phyloP scores from a whole-genome alignment of 257 asterid species.

The Forsythia viridissima region DNA sequence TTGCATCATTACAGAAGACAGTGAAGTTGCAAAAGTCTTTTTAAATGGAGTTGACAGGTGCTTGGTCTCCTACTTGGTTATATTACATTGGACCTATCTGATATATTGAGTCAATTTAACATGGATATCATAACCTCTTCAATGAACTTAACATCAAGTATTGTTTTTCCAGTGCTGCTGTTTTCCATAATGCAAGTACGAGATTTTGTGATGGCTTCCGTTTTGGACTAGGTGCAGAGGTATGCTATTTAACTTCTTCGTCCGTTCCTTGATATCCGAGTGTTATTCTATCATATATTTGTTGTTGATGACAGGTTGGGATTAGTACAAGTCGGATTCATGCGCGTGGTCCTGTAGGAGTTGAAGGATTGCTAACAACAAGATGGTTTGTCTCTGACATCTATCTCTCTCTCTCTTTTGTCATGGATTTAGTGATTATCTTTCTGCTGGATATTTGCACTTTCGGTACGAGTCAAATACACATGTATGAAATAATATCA shows the following conservation, averaged over 20 bases:
- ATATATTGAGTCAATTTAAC: background rate
- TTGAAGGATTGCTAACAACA: conserved; percentile 90
- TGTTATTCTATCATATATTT: conserved; percentile 9
- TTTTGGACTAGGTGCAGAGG: conserved; percentile 98
- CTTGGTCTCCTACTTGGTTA: background rate
- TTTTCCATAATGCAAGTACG: conserved; percentile 92
- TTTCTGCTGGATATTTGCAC: background rate
- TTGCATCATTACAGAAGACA: conserved; percentile 76
- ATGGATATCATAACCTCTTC: conserved; percentile 8
- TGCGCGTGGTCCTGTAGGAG: conserved; percentile 99
- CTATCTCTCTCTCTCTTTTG: conserved; percentile 6
- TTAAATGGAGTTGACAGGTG: conserved; percentile 69
- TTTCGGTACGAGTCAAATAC: background rate
- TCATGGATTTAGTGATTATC: background rate
- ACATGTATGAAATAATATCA: background rate
- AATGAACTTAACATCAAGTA: conserved; percentile 11
- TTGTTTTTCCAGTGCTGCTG: conserved; percentile 77
- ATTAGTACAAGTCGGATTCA: conserved; percentile 94
- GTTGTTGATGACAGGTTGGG: conserved; percentile 64
- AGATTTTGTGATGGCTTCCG: conserved; percentile 91
- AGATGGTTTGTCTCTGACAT: conserved; percentile 57
- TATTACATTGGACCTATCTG: background rate
- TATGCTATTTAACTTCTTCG: conserved; percentile 28
- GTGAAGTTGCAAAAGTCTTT: conserved; percentile 72
- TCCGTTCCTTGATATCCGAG: background rate